Evolutionary conservation across 1,284 basidiomycete genomes (phyloP), one percentile per base, ranked within the genome.

Genomic region (Golubevia pallescens): DNA sequence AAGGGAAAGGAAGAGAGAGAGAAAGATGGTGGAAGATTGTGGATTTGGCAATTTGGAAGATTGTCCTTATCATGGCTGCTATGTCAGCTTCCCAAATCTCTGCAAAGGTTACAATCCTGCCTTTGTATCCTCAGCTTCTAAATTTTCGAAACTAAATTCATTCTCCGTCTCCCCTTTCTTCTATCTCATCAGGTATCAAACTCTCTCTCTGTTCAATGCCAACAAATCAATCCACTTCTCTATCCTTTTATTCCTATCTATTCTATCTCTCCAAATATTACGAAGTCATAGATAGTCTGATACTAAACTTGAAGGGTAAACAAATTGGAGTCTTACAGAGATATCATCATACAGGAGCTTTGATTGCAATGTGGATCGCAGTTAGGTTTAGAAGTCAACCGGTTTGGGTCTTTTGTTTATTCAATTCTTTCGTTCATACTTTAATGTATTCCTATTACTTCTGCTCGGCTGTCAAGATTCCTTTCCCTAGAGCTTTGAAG

Each of bases 341-440:
- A n/a, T 21, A 24, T 20, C 60, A 48, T 20, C 56, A 61, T 59
- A 20, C 21, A 16, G 60, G 60, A 6, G 53, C 56, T 19, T 8
- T 3, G 7, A 19, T 58, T 19, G 32, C 20, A 14, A 21, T 24
- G 54, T 56, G 54, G 54, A 28, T 28, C n/a, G 60, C 20, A 60
- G n/a, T 19, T 28, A 19, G 21, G 55, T 48, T 24, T 23, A 2
- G 13, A 55, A 67, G 67, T 21, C 70, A 73, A 58, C 66, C 77
- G 7, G 71, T 80, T 24, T 80, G 77, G 77, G 71, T 81, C 62
- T 81, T 81, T 56, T 73, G 69, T 57, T 66, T 76, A 16, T 81
- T 80, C 70, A 81, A 81, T 70, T 76, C 75, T 62, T 74, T 71
- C 23, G 75, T 81, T 3, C 79, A 81, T 61, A 81, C 55, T 34